Percentiles rank a stretch among this genome's conserved stretches.
Evolutionary conservation across 257 asterid species (phyloP).

Genomic region (Solanum ossicruentum): DNA sequence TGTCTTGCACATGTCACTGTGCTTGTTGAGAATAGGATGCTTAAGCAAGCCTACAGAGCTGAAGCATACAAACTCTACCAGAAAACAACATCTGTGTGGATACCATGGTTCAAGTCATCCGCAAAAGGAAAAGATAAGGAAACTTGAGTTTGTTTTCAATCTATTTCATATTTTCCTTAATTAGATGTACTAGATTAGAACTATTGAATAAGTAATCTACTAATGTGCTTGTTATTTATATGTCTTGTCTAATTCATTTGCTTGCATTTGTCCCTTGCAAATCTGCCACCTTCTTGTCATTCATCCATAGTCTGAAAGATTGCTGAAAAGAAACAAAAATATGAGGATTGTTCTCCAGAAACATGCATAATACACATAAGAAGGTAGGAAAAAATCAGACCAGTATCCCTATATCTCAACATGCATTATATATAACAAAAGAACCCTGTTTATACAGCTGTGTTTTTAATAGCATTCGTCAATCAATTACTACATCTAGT

Average conservation of each 20-base stretch:
- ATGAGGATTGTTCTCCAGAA: not conserved
- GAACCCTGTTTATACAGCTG: not conserved
- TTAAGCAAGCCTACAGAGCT: constrained; percentile 59
- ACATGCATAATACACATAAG: not conserved
- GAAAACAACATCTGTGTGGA: constrained; percentile 66
- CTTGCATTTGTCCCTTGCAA: not conserved
- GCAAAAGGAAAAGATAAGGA: constrained; percentile 25
- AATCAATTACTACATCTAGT: not conserved
- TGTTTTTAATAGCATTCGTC: not conserved
- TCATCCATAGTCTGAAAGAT: not conserved
- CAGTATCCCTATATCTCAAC: not conserved
- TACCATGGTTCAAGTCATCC: constrained; percentile 76
- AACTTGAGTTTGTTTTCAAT: not conserved
- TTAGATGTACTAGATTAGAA: not conserved
- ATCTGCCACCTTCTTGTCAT: not conserved
- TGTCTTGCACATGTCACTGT: constrained; percentile 77
- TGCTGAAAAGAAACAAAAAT: not conserved
- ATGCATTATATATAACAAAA: not conserved
- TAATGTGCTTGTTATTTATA: not conserved
- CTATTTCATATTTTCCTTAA: not conserved
- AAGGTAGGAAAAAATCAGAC: not conserved
- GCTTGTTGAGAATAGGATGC: constrained; percentile 78
- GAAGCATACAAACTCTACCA: constrained; percentile 61
- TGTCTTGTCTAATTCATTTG: not conserved
- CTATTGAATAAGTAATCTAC: not conserved